Evolutionary conservation across 2,329 filamentous ascomycete genomes (phyloP).

Genomic region (Aspergillus pseudotamarii): DNA sequence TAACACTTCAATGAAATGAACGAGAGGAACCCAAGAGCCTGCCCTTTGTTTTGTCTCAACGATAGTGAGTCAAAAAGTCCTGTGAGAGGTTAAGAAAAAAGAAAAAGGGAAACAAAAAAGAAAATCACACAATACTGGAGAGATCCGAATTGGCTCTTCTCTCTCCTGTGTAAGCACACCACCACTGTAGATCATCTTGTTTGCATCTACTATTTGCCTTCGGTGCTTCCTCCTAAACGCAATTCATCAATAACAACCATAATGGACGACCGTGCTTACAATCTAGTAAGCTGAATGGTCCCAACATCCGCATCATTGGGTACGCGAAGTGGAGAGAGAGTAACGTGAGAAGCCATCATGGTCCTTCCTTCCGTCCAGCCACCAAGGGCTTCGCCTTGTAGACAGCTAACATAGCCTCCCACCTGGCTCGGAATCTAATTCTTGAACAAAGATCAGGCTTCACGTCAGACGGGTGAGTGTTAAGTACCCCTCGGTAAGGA

Average conservation of each 20-base stretch:
- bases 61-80: neutral
- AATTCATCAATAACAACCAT: neutral
- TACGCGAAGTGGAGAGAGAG: constrained; percentile 10
- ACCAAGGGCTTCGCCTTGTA: neutral
- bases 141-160: neutral
- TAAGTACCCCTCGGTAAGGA: neutral
- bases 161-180: neutral
- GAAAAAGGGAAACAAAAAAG: neutral
- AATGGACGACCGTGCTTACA: constrained; percentile 1
- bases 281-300: neutral
- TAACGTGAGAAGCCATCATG: neutral
- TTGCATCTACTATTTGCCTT: constrained; percentile 1
- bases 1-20: neutral
- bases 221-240: neutral
- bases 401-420: neutral
- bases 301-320: constrained; percentile 2
- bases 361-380: neutral
- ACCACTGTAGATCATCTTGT: constrained; percentile 1
- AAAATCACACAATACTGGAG: neutral
- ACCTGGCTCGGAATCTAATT: neutral
- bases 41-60: neutral
- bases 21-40: neutral
- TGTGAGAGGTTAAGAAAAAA: neutral
- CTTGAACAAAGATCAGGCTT: neutral
- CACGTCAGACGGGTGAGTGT: neutral